phyloP scores from a whole-genome alignment of 1,284 basidiomycete species.

The Trichosporon sp. region DNA sequence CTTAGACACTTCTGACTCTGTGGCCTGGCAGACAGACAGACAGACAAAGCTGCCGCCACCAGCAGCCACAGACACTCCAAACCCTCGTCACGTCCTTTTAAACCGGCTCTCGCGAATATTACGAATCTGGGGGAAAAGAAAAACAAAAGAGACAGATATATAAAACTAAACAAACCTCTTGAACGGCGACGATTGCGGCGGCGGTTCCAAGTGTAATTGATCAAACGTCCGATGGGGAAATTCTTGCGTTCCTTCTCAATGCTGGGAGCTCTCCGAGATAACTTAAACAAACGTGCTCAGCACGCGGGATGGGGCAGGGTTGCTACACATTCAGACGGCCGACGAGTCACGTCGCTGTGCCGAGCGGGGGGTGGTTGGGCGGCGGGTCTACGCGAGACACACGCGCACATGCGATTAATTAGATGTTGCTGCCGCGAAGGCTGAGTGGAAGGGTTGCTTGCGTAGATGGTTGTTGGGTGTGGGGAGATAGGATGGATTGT shows the following conservation, averaged over 20 bases:
- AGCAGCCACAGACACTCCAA: not conserved
- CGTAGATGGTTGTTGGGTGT: not conserved
- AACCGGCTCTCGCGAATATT: not conserved
- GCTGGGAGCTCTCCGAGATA: not conserved
- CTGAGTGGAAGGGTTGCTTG: not conserved
- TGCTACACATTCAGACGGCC: slow-evolving; percentile 3
- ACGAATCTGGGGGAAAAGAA: not conserved
- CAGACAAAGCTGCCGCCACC: no score
- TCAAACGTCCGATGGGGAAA: slow-evolving; percentile 1
- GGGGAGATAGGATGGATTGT: not conserved
- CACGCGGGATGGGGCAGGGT: not conserved
- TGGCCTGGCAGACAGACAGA: not conserved
- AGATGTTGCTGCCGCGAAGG: not conserved
- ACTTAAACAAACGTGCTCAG: slow-evolving; percentile 1
- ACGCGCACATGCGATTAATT: not conserved
- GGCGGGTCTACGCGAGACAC: no score
- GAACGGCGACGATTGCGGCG: no score
- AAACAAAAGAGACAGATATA: not conserved
- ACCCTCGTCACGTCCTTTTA: not conserved
- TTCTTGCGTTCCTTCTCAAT: slow-evolving; percentile 1
- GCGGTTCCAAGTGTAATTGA: not conserved
- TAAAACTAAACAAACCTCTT: not conserved
- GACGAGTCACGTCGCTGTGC: not conserved
- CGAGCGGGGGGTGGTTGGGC: not conserved
- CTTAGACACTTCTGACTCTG: not conserved